Base-by-base conservation (phyloP, 1,284 basidiomycete genomes). In the Rhizopogon hawkerae region DNA sequence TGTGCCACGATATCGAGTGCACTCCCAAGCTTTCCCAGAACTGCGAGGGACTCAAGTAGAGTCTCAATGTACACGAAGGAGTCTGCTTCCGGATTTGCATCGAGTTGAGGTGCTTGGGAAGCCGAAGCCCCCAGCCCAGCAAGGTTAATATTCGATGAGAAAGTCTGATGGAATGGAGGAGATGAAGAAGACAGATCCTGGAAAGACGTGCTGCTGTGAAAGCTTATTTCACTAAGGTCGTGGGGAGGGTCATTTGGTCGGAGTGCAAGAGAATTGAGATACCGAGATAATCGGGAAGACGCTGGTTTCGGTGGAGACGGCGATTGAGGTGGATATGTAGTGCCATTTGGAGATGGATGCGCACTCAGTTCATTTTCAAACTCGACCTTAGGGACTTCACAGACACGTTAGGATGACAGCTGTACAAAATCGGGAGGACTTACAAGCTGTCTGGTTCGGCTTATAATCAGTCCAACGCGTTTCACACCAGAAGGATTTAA, bases 401-500 rank as follows among this genome's bases (percentile, higher is more conserved):
- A 35, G 55, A 42, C 35, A 50, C 52, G 42, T 52, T 51, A 48
- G 45, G 47, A 39, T 44, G 35, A 21, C 33, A 26, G 55, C 14
- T 38, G 46, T 18, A 23, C 5, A 23, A 38, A 31, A 37, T 35
- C 7, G 48, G 18, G 38, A 51, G 18, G 8, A 72, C 87, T 69
- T 60, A 93, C 93, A 75, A 7, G 69, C 66, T 48, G 81, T 77
- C 65, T 97, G 94, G 43, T 89, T 89, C 0, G 86, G 83, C 7
- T 75, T 70, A 66, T 97, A 98, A 0, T 86, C 69, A 23, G 80
- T 75, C 96, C 96, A 99, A 39, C 95, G 80, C 7, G 82, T 79
- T 57, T 98, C 95, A 63, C 89, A 95, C 82, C 93, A 97, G 66
- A 92, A 94, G 5, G 88, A 92, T 64, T 96, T 98, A 51, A 99